Evolutionary conservation across 345 rosid genomes (phyloP).

Genomic region (Gossypium herbaceum): DNA sequence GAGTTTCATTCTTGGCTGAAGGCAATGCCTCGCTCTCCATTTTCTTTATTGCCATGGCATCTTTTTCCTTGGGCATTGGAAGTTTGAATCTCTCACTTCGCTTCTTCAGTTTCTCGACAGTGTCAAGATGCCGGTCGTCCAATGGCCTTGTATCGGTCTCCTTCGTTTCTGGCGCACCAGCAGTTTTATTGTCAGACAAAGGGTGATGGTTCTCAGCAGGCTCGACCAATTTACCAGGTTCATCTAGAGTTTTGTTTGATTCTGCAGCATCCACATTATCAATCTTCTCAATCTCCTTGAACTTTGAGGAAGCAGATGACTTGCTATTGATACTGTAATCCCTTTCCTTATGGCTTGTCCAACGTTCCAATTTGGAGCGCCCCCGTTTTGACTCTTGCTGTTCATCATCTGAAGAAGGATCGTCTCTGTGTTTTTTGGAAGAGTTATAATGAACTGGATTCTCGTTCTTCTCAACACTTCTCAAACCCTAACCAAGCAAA

Average conservation of each 20-base stretch:
- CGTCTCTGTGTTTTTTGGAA: conserved; percentile 57
- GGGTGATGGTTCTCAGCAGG: conserved; percentile 38
- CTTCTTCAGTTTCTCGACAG: conserved; percentile 95
- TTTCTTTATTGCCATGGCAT: conserved; percentile 46
- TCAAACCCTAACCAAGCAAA: conserved; percentile 46
- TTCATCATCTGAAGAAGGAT: conserved; percentile 73
- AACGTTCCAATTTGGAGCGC: conserved; percentile 86
- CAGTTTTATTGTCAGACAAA: conserved; percentile 43
- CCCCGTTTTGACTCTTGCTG: conserved; percentile 75
- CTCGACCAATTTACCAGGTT: conserved; percentile 33
- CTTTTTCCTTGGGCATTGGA: conserved; percentile 86
- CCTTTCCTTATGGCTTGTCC: conserved; percentile 92
- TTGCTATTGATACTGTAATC: conserved; percentile 52
- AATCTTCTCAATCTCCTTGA: conserved; percentile 50
- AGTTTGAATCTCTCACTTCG: conserved; percentile 97
- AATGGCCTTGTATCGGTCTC: conserved; percentile 46
- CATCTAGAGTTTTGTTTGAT: conserved; percentile 29
- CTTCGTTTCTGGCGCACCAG: conserved; percentile 45
- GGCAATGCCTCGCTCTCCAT: conserved; percentile 56
- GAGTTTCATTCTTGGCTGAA: conserved; percentile 47
- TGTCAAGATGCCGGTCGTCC: conserved; percentile 76
- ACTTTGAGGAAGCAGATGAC: conserved; percentile 59
- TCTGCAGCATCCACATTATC: conserved; percentile 38
- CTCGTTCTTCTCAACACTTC: conserved; percentile 40
- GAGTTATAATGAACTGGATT: conserved; percentile 39